Percentiles rank a stretch among this genome's conserved stretches.
Evolutionary conservation across 2,329 filamentous ascomycete species (phyloP).

Genomic region (Penicillium crustosum): DNA sequence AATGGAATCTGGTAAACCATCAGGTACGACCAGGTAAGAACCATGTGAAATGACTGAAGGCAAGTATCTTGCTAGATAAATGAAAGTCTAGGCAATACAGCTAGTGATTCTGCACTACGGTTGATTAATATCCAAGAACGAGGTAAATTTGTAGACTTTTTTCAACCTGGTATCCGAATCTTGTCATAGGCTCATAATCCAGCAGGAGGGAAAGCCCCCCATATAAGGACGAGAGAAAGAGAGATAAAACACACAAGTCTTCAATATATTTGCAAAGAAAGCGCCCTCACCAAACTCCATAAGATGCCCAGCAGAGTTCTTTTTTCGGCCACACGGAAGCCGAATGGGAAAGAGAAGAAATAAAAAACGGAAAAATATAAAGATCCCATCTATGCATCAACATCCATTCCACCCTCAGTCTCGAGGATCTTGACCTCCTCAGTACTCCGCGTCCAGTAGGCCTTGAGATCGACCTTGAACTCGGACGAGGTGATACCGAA

Average conservation of each 20-base stretch:
- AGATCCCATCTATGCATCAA: conserved; percentile 35
- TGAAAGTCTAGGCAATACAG: conserved; percentile 7
- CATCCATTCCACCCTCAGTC: conserved; percentile 42
- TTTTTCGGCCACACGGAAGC: conserved; percentile 22
- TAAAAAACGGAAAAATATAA: conserved; percentile 18
- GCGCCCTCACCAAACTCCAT: conserved; percentile 40
- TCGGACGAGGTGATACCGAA: conserved; percentile 89
- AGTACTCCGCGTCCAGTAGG: conserved; percentile 53
- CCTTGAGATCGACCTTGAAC: conserved; percentile 78
- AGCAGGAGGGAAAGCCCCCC: conserved; percentile 21
- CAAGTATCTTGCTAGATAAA: conserved; percentile 20
- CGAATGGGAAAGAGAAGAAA: conserved; percentile 22
- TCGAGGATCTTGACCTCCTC: conserved; percentile 44
- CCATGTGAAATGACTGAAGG: conserved; percentile 28
- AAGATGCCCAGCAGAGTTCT: conserved; percentile 36
- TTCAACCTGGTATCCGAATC: conserved; percentile 32
- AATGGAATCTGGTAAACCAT: conserved; percentile 21
- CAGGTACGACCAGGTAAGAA: conserved; percentile 49
- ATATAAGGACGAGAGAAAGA: conserved; percentile 19
- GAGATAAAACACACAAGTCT: conserved; percentile 19
- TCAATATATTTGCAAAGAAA: conserved; percentile 27
- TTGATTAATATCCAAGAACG: conserved; percentile 1
- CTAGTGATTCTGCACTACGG: conserved; percentile 5
- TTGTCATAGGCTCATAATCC: conserved; percentile 37
- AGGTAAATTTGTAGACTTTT: conserved; percentile 18